These are phyloP conservation scores for Tetrahymena malaccensis DNA, from an alignment of 73 alveolate species.

Conservation along the genomic window DNA sequence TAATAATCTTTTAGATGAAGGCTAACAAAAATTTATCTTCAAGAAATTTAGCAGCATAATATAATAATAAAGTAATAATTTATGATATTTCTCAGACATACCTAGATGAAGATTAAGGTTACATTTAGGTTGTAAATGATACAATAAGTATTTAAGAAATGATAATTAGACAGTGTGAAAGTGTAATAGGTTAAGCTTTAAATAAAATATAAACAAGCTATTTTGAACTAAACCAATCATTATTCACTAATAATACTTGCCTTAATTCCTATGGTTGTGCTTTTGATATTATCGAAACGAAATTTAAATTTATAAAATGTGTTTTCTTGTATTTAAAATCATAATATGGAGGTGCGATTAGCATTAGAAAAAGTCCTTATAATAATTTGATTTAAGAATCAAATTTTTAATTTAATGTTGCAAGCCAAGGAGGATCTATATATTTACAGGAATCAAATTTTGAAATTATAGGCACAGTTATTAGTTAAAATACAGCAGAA, in stretches of 20 bases:
- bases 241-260: background rate
- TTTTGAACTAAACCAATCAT: background rate
- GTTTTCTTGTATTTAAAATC: background rate
- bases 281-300: background rate
- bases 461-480: background rate
- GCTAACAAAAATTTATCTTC: background rate
- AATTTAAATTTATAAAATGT: background rate
- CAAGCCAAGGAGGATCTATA: background rate
- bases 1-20: background rate
- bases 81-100: background rate
- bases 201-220: background rate
- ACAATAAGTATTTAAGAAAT: background rate
- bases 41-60: background rate
- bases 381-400: background rate
- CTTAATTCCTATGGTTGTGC: background rate
- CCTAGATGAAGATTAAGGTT: background rate
- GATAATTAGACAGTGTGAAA: background rate
- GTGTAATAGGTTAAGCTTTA: background rate
- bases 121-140: background rate
- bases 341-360: background rate
- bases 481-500: background rate
- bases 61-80: background rate
- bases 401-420: background rate
- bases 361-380: background rate
- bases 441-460: background rate